These are phyloP conservation scores for Aspergillus fumigatiaffinis DNA, from an alignment of 2,329 filamentous ascomycete species.

Conservation along the genomic window DNA sequence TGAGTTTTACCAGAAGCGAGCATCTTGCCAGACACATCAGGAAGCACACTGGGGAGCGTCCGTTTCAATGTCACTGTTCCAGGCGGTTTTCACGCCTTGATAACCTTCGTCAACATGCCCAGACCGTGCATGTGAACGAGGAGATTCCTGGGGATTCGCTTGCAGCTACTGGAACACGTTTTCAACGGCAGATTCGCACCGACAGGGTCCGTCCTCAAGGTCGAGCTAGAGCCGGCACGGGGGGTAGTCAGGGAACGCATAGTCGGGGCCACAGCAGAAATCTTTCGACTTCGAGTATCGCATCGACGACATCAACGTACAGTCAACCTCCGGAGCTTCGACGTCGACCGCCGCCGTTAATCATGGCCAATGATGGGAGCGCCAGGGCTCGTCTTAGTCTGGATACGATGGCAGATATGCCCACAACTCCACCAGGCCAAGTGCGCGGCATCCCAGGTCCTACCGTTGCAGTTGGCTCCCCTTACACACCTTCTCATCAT, in stretches of 20 bases:
- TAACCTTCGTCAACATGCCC: constrained; percentile 92
- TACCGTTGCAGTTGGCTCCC: constrained; percentile 66
- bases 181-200: constrained; percentile 86
- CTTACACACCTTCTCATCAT: constrained; percentile 78
- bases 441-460: constrained; percentile 62
- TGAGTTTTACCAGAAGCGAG: constrained; percentile 95
- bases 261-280: constrained; percentile 77
- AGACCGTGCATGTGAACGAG: constrained; percentile 96
- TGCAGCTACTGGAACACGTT: constrained; percentile 85
- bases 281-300: constrained; percentile 82
- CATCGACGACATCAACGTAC: constrained; percentile 67
- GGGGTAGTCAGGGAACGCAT: constrained; percentile 67
- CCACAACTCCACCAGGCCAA: constrained; percentile 59
- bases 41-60: constrained; percentile 97
- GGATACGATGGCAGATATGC: constrained; percentile 61
- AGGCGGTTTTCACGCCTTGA: constrained; percentile 90
- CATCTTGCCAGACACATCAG: constrained; percentile 92
- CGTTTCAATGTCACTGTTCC: constrained; percentile 93
- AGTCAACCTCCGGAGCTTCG: constrained; percentile 61
- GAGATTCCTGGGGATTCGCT: constrained; percentile 92
- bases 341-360: constrained; percentile 72
- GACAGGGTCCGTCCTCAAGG: constrained; percentile 74
- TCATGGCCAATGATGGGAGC: constrained; percentile 69
- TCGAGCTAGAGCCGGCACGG: constrained; percentile 72
- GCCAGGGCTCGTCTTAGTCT: constrained; percentile 61